Evolutionary conservation across 2,329 filamentous ascomycete species (phyloP).

Genomic region (Drechmeria coniospora): DNA sequence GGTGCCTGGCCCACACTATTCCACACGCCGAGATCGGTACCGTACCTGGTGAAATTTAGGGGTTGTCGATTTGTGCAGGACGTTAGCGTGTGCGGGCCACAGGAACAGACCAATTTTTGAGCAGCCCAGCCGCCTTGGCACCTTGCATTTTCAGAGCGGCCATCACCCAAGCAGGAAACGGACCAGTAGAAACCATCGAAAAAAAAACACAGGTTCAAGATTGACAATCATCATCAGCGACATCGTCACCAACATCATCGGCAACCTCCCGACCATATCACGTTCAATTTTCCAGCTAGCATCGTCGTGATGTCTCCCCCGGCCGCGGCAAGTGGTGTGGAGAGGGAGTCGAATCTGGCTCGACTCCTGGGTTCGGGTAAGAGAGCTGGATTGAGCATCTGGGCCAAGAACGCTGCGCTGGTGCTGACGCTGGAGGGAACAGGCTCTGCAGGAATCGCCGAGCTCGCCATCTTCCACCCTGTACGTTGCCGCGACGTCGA

Average conservation of each 20-base stretch:
- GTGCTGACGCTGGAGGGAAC: slow-evolving; percentile 9
- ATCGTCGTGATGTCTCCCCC: slow-evolving; percentile 42
- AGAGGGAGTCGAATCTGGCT: slow-evolving; percentile 82
- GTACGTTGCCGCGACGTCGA: slow-evolving; percentile 30
- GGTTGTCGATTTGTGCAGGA: too few relatives aligned
- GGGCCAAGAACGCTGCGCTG: not conserved
- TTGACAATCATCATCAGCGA: slow-evolving; percentile 4
- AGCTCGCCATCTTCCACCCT: slow-evolving; percentile 84
- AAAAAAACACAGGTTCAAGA: too few relatives aligned
- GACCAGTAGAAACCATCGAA: too few relatives aligned
- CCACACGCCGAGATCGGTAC: too few relatives aligned
- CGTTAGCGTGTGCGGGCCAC: too few relatives aligned
- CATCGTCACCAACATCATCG: slow-evolving; percentile 1
- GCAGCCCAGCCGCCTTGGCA: too few relatives aligned
- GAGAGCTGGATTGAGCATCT: slow-evolving; percentile 4
- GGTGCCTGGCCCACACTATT: too few relatives aligned
- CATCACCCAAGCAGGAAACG: too few relatives aligned
- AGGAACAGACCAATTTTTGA: too few relatives aligned
- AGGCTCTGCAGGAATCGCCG: slow-evolving; percentile 88
- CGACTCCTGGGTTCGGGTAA: slow-evolving; percentile 82
- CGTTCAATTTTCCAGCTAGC: slow-evolving; percentile 1
- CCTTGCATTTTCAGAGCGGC: too few relatives aligned
- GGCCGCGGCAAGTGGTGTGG: slow-evolving; percentile 23
- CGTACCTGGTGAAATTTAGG: too few relatives aligned
- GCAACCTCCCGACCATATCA: too few relatives aligned